Evolutionary conservation across 805 yeast species (phyloP).

Genomic region (Starmerella sp.): DNA sequence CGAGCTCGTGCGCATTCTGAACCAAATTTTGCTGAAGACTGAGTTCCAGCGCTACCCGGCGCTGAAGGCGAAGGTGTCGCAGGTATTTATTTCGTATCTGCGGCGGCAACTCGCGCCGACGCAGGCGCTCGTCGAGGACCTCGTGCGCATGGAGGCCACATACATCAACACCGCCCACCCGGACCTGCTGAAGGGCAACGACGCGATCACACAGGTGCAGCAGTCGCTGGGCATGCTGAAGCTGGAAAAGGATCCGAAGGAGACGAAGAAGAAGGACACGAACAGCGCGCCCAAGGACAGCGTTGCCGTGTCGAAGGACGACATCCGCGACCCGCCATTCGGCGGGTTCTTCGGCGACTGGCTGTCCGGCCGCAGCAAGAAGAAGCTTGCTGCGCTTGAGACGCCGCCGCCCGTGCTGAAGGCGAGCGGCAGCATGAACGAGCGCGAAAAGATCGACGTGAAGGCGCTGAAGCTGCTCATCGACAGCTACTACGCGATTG

Average conservation of each 20-base stretch:
- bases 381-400: conserved; percentile 87
- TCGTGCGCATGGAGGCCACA: conserved; percentile 76
- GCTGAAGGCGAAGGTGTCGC: conserved; percentile 78
- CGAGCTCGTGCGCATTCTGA: conserved; percentile 81
- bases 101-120: conserved; percentile 78
- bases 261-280: conserved; percentile 12
- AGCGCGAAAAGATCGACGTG: conserved; percentile 89
- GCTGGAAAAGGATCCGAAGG: conserved; percentile 1
- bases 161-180: conserved; percentile 98
- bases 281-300: conserved; percentile 19
- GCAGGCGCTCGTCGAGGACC: conserved; percentile 69
- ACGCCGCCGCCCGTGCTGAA: conserved; percentile 91
- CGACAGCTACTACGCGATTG: conserved; percentile 79
- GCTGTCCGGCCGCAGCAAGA: conserved; percentile 83
- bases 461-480: conserved; percentile 90
- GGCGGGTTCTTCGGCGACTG: conserved; percentile 92
- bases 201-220: conserved; percentile 51
- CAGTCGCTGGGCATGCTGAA: neutral
- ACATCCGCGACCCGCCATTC: conserved; percentile 37
- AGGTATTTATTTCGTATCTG: conserved; percentile 66
- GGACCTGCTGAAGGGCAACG: conserved; percentile 85
- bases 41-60: conserved; percentile 82
- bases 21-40: conserved; percentile 72
- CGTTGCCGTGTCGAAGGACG: conserved; percentile 23
- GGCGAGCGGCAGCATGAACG: conserved; percentile 86